These are phyloP conservation scores for Leucocoprinus birnbaumii DNA, from an alignment of 768 basidiomycete species.

Conservation along the genomic window DNA sequence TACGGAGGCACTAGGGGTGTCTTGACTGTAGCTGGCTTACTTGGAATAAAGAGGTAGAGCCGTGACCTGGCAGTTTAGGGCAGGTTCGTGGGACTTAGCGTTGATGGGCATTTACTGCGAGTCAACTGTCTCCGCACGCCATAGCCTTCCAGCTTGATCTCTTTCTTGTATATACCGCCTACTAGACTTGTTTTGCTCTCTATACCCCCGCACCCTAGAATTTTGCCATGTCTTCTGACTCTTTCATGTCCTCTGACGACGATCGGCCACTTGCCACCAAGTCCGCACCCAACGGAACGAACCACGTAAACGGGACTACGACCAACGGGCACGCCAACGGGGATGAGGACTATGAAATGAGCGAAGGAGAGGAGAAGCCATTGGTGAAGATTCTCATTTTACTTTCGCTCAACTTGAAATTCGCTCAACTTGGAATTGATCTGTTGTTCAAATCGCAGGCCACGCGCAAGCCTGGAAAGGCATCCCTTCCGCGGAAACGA, in stretches of 20 bases:
- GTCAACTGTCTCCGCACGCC: constrained; percentile 25
- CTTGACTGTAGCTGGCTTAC: constrained; percentile 5
- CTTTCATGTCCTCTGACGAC: constrained; percentile 56
- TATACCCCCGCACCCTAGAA: constrained; percentile 23
- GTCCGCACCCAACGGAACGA: constrained; percentile 38
- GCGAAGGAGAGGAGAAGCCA: constrained; percentile 74
- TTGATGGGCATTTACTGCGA: constrained; percentile 27
- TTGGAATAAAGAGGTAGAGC: constrained; percentile 16
- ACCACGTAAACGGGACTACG: constrained; percentile 16
- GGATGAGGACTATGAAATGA: constrained; percentile 46
- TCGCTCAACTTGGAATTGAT: background rate
- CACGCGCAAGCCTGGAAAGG: constrained; percentile 43
- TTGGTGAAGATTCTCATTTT: constrained; percentile 42
- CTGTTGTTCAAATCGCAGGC: constrained; percentile 45
- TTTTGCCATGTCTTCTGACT: constrained; percentile 42
- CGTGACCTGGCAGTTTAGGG: constrained; percentile 52
- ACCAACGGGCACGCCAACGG: constrained; percentile 44
- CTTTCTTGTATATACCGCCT: constrained; percentile 14
- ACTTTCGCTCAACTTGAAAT: background rate
- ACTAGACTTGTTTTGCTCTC: constrained; percentile 15
- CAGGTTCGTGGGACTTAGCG: constrained; percentile 43
- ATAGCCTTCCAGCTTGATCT: constrained; percentile 19
- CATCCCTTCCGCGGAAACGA: constrained; percentile 56
- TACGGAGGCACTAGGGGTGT: constrained; percentile 5
- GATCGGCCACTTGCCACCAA: constrained; percentile 49